Base-by-base conservation (phyloP, 2,329 filamentous ascomycete species). In the Eutypa lata region DNA sequence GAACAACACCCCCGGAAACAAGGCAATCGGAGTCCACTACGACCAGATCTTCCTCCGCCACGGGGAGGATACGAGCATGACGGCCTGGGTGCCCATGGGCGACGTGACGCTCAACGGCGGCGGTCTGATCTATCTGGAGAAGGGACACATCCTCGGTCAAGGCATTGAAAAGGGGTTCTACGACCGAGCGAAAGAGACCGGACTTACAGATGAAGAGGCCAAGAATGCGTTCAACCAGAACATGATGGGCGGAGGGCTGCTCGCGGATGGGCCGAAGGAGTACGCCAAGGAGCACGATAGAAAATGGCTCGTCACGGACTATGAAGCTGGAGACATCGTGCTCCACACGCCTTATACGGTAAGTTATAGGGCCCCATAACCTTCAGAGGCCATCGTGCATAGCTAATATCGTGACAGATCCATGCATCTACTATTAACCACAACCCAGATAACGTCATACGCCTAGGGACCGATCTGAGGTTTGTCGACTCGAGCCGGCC, bases 1-100 rank as follows among this genome's bases (percentile, higher is more conserved):
- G 37, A 83, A 83, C 56, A 83, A 83, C 57, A 78, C 77, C 0
- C 81, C 81, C 0, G 74, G 74, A 0, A 81, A 78, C 47, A 79
- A 80, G 56, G 79, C 80, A 0, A 83, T 83, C 54, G 80, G 81
- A 0, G 81, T 84, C 3, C 81, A 84, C 55, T 84, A 84, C 58
- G 81, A 84, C 58, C 80, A 84, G 65, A 82, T 78, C 21, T 84
- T 83, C 58, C 63, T 84, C 47, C 65, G 80, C 1, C 63, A 82
- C 59, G 81, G 80, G 1, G 79, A 82, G 48, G 74, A 77, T 1
- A 81, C 78, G 0, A 75, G 73, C 28, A 67, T 83, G 1, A 84
- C 81, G 3, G 80, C 78, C 0, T 84, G 81, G 81, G 75, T 83
- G 0, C 77, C 80, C 0, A 79, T 83, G 56, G 79, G 79, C 0